phyloP scores from a whole-genome alignment of 192 early-diverging fungal species.

The Thamnidium elegans region DNA sequence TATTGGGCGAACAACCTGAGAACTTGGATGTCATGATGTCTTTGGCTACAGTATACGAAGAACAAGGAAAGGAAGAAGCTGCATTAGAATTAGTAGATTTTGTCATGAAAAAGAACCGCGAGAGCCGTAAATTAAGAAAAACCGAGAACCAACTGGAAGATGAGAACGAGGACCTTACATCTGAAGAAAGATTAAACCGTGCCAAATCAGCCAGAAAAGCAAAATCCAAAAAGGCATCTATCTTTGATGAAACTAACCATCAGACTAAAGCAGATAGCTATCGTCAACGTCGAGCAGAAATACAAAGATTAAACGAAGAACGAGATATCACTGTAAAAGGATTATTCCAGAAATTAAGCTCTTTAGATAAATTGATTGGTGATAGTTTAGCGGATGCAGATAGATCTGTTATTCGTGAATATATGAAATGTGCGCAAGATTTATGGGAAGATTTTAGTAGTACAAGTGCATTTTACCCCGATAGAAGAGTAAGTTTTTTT shows the following conservation, averaged over 20 bases:
- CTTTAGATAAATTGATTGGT: slow-evolving; percentile 1
- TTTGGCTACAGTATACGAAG: slow-evolving; percentile 72
- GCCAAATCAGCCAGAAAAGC: background rate
- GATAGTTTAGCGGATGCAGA: slow-evolving; percentile 4
- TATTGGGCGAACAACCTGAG: slow-evolving; percentile 55
- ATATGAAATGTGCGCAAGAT: slow-evolving; percentile 19
- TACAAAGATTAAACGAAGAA: slow-evolving; percentile 13
- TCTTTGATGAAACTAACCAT: slow-evolving; percentile 25
- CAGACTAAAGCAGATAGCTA: background rate
- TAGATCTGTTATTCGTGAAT: slow-evolving; percentile 17
- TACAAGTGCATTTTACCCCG: slow-evolving; percentile 26
- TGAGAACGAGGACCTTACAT: background rate
- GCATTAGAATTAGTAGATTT: slow-evolving; percentile 50
- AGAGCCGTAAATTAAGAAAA: slow-evolving; percentile 12
- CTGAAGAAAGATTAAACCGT: no score
- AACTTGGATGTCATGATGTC: slow-evolving; percentile 66
- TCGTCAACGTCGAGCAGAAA: background rate
- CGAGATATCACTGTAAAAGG: background rate
- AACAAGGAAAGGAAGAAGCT: slow-evolving; percentile 55
- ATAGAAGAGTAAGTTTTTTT: slow-evolving; percentile 15
- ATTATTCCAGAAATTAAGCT: slow-evolving; percentile 1
- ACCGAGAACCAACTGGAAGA: background rate
- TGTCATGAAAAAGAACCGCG: slow-evolving; percentile 22
- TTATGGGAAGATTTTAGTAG: slow-evolving; percentile 34
- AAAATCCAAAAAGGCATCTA: slow-evolving; percentile 13